Evolutionary conservation across 2,329 filamentous ascomycete genomes (phyloP).

Genomic region (Fusarium sp.): DNA sequence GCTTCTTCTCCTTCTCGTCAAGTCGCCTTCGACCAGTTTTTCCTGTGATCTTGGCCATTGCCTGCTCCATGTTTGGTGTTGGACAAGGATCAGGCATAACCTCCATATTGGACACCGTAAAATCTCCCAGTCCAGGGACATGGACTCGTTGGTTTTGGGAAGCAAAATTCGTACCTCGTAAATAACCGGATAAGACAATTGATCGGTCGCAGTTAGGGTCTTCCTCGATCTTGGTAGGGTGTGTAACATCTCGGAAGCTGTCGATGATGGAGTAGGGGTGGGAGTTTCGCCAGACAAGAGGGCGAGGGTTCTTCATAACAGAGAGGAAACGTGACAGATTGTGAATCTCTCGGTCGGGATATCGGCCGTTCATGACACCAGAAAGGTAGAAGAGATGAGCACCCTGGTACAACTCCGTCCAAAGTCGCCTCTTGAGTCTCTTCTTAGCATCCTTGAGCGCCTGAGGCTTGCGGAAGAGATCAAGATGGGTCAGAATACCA

Average conservation of each 20-base stretch:
- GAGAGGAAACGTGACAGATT: conserved; percentile 95
- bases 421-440: conserved; percentile 92
- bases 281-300: conserved; percentile 95
- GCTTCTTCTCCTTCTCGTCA: conserved; percentile 95
- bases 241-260: conserved; percentile 94
- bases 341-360: conserved; percentile 95
- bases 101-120: conserved; percentile 86
- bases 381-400: conserved; percentile 97
- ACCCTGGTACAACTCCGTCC: conserved; percentile 96
- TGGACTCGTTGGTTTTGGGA: conserved; percentile 88
- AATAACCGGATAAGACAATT: conserved; percentile 90
- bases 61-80: conserved; percentile 90
- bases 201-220: conserved; percentile 91
- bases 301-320: conserved; percentile 98
- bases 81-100: conserved; percentile 93
- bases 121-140: conserved; percentile 91
- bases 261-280: conserved; percentile 96
- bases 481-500: conserved; percentile 94
- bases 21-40: conserved; percentile 84
- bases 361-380: conserved; percentile 95
- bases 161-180: conserved; percentile 94
- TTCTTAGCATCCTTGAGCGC: conserved; percentile 95
- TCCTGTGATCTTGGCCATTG: conserved; percentile 83
- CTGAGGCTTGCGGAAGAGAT: conserved; percentile 94
- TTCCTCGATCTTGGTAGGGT: conserved; percentile 90